These are phyloP conservation scores for Podospora comata DNA, from an alignment of 495 filamentous ascomycete genomes.

Conservation along the genomic window DNA sequence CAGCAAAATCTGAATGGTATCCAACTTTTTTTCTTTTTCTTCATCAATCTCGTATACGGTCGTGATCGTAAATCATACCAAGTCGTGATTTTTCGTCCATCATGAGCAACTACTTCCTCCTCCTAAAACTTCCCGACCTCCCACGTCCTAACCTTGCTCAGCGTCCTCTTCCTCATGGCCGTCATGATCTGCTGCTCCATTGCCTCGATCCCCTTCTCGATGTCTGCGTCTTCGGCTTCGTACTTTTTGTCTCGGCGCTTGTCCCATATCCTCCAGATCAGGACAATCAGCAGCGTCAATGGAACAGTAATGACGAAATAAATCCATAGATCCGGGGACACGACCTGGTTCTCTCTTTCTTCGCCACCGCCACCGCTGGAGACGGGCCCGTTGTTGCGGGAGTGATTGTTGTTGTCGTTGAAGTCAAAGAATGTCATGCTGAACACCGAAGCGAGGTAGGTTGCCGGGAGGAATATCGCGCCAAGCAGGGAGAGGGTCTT, in stretches of 20 bases:
- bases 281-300: constrained; percentile 45
- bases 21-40: neutral
- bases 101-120: neutral
- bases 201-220: constrained; percentile 50
- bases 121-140: constrained; percentile 16
- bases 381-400: neutral
- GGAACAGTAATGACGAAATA: constrained; percentile 55
- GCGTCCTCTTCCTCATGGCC: constrained; percentile 51
- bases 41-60: neutral
- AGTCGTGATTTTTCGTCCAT: neutral
- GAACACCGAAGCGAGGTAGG: constrained; percentile 53
- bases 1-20: too few species aligned
- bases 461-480: constrained; percentile 55
- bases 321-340: constrained; percentile 50
- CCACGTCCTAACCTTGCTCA: constrained; percentile 52
- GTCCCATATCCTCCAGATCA: constrained; percentile 48
- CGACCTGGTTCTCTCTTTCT: constrained; percentile 17
- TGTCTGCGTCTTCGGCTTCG: constrained; percentile 43
- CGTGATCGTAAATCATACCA: neutral
- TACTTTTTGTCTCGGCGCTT: constrained; percentile 43
- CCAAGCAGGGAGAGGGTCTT: constrained; percentile 56
- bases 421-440: constrained; percentile 59
- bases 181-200: constrained; percentile 55
- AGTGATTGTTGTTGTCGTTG: constrained; percentile 10
- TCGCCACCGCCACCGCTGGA: constrained; percentile 9